These are phyloP conservation scores for Globisporangium alternatum DNA, from an alignment of 352 stramenopile genomes.

Conservation along the genomic window DNA sequence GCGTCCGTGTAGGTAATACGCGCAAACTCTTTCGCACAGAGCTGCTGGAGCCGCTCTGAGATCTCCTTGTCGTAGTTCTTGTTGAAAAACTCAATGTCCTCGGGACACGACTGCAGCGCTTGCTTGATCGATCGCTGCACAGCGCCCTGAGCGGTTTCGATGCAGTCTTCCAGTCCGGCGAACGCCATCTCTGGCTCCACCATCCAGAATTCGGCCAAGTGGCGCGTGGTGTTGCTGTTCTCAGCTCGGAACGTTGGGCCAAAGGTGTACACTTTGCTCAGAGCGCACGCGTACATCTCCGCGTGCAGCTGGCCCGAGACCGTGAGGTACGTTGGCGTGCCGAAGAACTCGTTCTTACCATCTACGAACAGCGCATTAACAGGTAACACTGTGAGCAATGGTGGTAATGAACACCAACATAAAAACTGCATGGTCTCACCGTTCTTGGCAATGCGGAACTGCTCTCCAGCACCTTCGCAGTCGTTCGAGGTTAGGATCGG, in stretches of 20 bases:
- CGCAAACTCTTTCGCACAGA: conserved; percentile 88
- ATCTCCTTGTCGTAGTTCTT: conserved; percentile 89
- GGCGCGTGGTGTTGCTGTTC: conserved; percentile 97
- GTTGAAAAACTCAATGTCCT: conserved; percentile 93
- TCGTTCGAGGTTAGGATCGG: conserved; percentile 97
- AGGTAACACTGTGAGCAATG: not conserved
- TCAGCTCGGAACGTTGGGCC: conserved; percentile 98
- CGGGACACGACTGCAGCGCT: conserved; percentile 78
- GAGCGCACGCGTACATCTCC: conserved; percentile 96
- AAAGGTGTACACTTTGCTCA: conserved; percentile 99
- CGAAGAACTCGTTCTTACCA: conserved; percentile 95
- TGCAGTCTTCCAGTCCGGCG: conserved; percentile 81
- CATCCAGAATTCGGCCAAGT: conserved; percentile 99
- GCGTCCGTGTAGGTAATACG: conserved; percentile 95
- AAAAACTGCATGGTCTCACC: conserved; percentile 34
- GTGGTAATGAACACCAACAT: not conserved
- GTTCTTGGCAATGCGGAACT: conserved; percentile 93
- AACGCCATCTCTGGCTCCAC: conserved; percentile 94
- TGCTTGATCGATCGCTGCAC: conserved; percentile 87
- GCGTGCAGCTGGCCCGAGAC: conserved; percentile 93
- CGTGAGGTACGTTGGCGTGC: conserved; percentile 87
- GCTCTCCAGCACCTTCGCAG: conserved; percentile 97
- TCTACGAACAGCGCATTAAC: conserved; percentile 22
- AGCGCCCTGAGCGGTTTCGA: conserved; percentile 92
- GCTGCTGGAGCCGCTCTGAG: conserved; percentile 74